phyloP scores from a whole-genome alignment of 2,329 filamentous ascomycete species.

The Clarireedia paspali region DNA sequence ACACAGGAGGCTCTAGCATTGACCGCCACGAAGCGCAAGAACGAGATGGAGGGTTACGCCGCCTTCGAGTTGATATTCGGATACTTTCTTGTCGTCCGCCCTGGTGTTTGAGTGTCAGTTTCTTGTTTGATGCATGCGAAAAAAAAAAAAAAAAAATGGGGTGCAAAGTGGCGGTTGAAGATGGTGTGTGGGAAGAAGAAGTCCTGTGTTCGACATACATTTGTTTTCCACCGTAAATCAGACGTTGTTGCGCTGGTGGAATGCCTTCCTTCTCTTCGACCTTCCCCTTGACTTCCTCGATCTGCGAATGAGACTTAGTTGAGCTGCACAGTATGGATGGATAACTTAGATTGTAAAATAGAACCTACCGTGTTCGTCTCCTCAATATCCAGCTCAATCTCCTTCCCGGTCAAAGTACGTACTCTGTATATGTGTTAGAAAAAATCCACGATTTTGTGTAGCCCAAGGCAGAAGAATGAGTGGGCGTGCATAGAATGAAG shows the following conservation, averaged over 20 bases:
- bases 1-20: background rate
- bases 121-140: background rate
- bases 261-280: slow-evolving; percentile 99
- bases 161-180: background rate
- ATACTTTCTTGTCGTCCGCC: slow-evolving; percentile 89
- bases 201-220: slow-evolving; percentile 53
- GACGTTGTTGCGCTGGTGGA: slow-evolving; percentile 87
- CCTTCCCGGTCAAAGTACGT: slow-evolving; percentile 94
- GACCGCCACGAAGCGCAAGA: slow-evolving; percentile 80
- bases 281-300: slow-evolving; percentile 95
- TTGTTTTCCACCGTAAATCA: slow-evolving; percentile 97
- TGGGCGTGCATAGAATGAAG: background rate
- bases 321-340: background rate
- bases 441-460: background rate
- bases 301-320: slow-evolving; percentile 40
- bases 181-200: background rate
- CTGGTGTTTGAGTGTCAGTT: slow-evolving; percentile 38
- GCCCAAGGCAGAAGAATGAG: background rate
- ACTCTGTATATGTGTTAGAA: slow-evolving; percentile 52
- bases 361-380: slow-evolving; percentile 72
- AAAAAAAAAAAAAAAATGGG: too few relatives aligned
- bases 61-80: slow-evolving; percentile 83
- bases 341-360: background rate
- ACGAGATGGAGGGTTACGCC: slow-evolving; percentile 94
- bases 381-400: slow-evolving; percentile 98